Evolutionary conservation across 768 basidiomycete species (phyloP).

Genomic region (Termitomyces sp.): DNA sequence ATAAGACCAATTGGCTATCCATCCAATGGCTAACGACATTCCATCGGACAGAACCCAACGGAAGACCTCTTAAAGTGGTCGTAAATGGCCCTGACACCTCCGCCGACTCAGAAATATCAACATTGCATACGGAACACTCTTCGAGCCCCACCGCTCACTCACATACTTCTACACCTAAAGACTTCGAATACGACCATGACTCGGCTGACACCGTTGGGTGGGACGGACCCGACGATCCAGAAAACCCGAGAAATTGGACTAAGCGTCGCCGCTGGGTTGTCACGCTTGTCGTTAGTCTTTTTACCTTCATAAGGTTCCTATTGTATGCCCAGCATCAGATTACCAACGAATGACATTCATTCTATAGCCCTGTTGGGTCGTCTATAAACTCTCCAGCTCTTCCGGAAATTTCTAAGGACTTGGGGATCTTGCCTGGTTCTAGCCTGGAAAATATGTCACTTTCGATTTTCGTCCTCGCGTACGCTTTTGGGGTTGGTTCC

Average conservation of each 20-base stretch:
- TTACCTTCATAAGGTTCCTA: constrained; percentile 44
- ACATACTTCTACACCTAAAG: neutral
- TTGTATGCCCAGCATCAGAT: neutral
- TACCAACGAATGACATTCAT: neutral
- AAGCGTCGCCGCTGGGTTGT: constrained; percentile 43
- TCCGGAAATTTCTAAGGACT: constrained; percentile 22
- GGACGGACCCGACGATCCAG: constrained; percentile 24
- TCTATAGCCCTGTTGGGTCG: constrained; percentile 27
- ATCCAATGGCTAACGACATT: neutral
- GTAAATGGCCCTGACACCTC: neutral
- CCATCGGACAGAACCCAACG: neutral
- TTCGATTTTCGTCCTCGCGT: constrained; percentile 40
- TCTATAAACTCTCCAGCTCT: constrained; percentile 28
- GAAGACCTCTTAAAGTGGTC: neutral
- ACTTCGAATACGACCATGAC: neutral
- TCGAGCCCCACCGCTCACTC: neutral
- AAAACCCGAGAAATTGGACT: constrained; percentile 40
- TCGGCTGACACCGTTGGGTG: constrained; percentile 20
- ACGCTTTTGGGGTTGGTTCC: constrained; percentile 28
- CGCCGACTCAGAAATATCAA: constrained; percentile 8
- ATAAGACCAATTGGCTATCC: neutral
- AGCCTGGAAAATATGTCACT: constrained; percentile 35
- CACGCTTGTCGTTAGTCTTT: constrained; percentile 46
- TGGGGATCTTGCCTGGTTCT: constrained; percentile 25
- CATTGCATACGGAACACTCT: neutral